phyloP scores from a whole-genome alignment of 495 filamentous ascomycete genomes.

The Gamarada debralockiae region DNA sequence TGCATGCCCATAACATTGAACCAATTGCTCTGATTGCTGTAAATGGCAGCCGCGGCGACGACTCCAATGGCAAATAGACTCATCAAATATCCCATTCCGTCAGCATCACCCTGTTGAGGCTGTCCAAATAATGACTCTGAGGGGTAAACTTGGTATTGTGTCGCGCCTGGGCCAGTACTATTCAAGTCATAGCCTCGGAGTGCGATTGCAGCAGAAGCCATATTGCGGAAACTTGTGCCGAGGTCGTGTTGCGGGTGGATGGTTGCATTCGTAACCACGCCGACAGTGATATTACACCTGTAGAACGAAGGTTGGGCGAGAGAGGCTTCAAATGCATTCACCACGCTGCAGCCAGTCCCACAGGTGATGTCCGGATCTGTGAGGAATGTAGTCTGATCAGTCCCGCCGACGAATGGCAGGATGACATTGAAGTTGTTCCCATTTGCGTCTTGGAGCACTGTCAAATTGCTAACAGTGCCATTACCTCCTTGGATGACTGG shows the following conservation, averaged over 20 bases:
- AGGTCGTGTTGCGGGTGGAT: too few species aligned
- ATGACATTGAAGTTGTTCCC: neutral
- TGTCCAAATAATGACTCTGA: neutral
- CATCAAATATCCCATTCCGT: neutral
- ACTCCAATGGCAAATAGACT: conserved; percentile 3
- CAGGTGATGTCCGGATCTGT: neutral
- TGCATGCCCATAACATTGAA: neutral
- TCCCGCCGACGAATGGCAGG: neutral
- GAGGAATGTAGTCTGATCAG: conserved; percentile 1
- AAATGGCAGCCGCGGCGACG: neutral
- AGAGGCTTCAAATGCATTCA: neutral
- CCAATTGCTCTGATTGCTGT: neutral
- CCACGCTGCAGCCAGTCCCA: conserved; percentile 1
- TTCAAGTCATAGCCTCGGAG: conserved; percentile 1
- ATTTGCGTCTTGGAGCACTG: conserved; percentile 1
- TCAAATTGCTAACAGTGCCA: conserved; percentile 1
- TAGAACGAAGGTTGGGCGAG: too few species aligned
- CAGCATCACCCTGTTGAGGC: neutral
- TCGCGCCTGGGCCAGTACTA: neutral
- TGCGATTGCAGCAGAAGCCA: too few species aligned
- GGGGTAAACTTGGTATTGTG: conserved; percentile 4
- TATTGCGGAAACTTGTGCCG: too few species aligned
- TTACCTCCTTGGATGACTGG: conserved; percentile 1
- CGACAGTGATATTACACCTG: too few species aligned
- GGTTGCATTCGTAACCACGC: too few species aligned